These are phyloP conservation scores for Collybiopsis confluens DNA, from an alignment of 768 basidiomycete genomes.

Conservation along the genomic window DNA sequence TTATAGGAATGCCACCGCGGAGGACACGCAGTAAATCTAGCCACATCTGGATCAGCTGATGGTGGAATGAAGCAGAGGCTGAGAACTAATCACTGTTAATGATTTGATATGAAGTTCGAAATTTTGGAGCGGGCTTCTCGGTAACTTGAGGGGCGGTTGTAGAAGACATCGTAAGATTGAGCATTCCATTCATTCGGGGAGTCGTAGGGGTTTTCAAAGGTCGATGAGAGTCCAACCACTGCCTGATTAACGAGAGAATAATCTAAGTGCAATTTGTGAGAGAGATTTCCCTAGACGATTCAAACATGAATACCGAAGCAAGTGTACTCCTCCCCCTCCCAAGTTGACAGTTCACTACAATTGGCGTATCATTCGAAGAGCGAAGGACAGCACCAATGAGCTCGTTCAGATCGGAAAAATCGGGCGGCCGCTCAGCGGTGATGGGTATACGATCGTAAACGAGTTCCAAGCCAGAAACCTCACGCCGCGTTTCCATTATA, in stretches of 20 bases:
- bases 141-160: constrained; percentile 26
- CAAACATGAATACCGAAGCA: constrained; percentile 53
- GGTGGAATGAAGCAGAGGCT: neutral
- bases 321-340: constrained; percentile 89
- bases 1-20: constrained; percentile 81
- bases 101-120: constrained; percentile 71
- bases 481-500: constrained; percentile 65
- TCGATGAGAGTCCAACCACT: constrained; percentile 64
- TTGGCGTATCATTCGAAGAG: constrained; percentile 65
- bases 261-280: constrained; percentile 38
- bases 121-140: neutral
- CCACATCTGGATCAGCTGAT: constrained; percentile 10
- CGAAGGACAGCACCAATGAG: constrained; percentile 76
- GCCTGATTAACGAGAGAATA: constrained; percentile 75
- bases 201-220: constrained; percentile 29
- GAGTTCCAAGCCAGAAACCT: constrained; percentile 53
- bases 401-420: constrained; percentile 69
- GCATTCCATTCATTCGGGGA: constrained; percentile 24
- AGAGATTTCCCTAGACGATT: neutral
- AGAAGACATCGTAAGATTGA: constrained; percentile 41
- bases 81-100: constrained; percentile 72
- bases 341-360: constrained; percentile 94
- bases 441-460: constrained; percentile 86
- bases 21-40: constrained; percentile 83
- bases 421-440: constrained; percentile 82